Conservation (phyloP, 1,139 yeast species). For the Candida glucosophila region DNA sequence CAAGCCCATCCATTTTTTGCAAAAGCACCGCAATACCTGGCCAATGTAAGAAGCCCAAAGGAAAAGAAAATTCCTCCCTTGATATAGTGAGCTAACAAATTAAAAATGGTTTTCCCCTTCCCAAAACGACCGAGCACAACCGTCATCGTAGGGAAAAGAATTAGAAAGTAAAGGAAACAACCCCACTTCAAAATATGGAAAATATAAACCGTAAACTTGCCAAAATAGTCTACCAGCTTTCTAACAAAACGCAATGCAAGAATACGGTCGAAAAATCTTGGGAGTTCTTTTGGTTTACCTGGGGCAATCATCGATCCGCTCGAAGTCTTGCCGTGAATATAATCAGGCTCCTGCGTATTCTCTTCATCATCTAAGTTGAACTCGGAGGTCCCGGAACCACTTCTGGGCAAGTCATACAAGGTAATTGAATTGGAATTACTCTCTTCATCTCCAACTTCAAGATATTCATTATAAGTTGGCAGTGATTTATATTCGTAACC, state of each 20-base stretch:
- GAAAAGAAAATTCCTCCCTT: conserved; percentile 86
- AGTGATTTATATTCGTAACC: conserved; percentile 7
- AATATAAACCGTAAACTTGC: conserved; percentile 11
- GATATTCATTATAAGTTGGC: too few species aligned
- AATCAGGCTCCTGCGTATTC: conserved; percentile 2
- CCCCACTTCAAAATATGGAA: conserved; percentile 58
- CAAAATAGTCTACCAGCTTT: conserved; percentile 3
- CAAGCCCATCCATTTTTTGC: conserved; percentile 80
- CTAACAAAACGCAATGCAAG: conserved; percentile 1
- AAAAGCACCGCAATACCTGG: conserved; percentile 82
- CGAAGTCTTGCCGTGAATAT: conserved; percentile 9
- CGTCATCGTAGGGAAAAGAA: conserved; percentile 64
- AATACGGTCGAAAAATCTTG: conserved; percentile 2
- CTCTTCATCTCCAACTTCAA: conserved; percentile 21
- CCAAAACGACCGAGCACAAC: conserved; percentile 71
- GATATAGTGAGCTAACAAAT: conserved; percentile 86
- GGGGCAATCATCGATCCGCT: conserved; percentile 9
- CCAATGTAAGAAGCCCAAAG: conserved; percentile 68
- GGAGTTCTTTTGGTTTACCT: background rate
- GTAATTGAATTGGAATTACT: conserved; percentile 27
- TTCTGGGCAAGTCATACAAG: conserved; percentile 21
- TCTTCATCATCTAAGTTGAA: conserved; percentile 5
- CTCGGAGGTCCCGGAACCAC: conserved; percentile 8
- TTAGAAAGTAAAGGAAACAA: conserved; percentile 50
- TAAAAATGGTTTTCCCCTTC: conserved; percentile 56